Evolutionary conservation across 495 filamentous ascomycete genomes (phyloP), one percentile per base, ranked within the genome.

Genomic region (Chaetomium tenue): DNA sequence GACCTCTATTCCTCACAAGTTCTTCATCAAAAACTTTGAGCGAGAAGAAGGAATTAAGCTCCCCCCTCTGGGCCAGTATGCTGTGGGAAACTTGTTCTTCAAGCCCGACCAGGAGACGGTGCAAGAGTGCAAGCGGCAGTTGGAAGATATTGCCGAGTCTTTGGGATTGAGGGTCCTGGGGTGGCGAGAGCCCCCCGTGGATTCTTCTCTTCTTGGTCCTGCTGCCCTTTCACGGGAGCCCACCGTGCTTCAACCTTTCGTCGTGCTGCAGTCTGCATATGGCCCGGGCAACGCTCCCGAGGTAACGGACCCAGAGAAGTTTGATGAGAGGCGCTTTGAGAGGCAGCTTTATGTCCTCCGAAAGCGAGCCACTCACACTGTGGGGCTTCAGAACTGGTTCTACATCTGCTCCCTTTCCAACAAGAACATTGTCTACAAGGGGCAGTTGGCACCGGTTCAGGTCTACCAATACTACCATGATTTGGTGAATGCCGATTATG

Each of bases 391-490:
- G 76, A 98, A 97, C 75, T 99, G 94, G 94, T 99, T 97, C 83
- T 99, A 99, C 75, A 81, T 98, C 51, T 98, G 93, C 83, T 97
- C 93, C 42, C 82, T 99, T 66, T 96, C 91, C 76, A 98, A 96
- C 85, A 92, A 92, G 75, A 99, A 98, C 78, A 98, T 99, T 75
- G 90, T 99, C 47, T 99, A 99, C 83, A 99, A 99, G 84, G 94
- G 94, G 65, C 94, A 99, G 77, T 81, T 99, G 66, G 90, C 94
- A 48, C 94, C 94, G 22, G 86, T 93, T 20, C 94, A 99, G 77
- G 94, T 99, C n/a, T 99, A 99, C 78, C 87, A 94, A 75, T 99
- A 99, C 79, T 99, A 97, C 80, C 89, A 97, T 77, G 94, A 99
- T 78, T 76, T 99, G 75, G 90, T 98, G 63, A 94, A 93, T 68